Evolutionary conservation across 306 rosid genomes (phyloP), one percentile per base, ranked within the genome.

Genomic region (barrel medic (Medicago truncatula)): DNA sequence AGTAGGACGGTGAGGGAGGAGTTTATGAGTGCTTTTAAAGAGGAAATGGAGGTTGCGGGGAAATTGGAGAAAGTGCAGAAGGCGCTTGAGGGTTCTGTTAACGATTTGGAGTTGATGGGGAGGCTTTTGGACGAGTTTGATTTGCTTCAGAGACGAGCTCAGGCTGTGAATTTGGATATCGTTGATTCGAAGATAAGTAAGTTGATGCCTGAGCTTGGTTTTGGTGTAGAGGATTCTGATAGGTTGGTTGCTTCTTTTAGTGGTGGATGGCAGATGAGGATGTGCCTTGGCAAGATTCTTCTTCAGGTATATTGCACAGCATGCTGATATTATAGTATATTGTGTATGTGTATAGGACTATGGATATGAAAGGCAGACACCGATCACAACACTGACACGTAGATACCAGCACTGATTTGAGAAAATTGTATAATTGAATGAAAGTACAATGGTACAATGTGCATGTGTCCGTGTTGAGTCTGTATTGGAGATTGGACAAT

Each of bases 201-300:
- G 74, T 73, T 95, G 92, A 77, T 95, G 91, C 96, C 97, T 3
- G 97, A 95, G 36, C 95, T 95, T 44, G 97, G 98, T 61, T 95
- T 92, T 84, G 40, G 88, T 15, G 41, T 88, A 0, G 97, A 95
- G 85, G 98, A 95, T 77, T 85, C 96, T 2, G 93, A 92, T 76
- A 92, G 97, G 82, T 65, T 92, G 85, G 96, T 95, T 54, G 97
- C 98, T 0, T 95, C 98, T 23, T 95, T 95, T 80, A 95, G 98
- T 76, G 70, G 98, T 54, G 98, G 98, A 2, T 95, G 98, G 98
- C 97, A 95, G 83, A 95, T 92, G 98, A 92, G 98, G 76, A 92
- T 95, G 98, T 95, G 92, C n/a, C 97, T 92, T 17, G 98, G 98
- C 38, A 95, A 95, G 87, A 92, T 95, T 82, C 75, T 95, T 15